Conservation (phyloP, 2,329 filamentous ascomycete species). For the Cordyceps pruinosa region DNA sequence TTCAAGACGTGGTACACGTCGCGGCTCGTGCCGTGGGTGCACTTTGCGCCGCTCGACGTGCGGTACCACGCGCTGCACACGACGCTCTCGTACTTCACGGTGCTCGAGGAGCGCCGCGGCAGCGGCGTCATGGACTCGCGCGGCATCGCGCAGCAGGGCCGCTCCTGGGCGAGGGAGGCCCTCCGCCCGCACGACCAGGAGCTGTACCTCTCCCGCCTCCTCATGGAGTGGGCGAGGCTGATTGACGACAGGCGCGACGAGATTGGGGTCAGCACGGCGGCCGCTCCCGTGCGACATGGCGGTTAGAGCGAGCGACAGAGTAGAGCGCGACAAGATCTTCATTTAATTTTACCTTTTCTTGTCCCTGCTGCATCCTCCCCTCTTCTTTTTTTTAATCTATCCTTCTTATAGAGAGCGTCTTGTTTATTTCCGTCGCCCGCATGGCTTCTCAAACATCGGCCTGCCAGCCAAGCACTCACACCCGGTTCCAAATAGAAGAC, state of each 20-base stretch:
- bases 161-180: constrained; percentile 56
- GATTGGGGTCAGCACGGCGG: constrained; percentile 25
- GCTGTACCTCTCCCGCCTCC: constrained; percentile 68
- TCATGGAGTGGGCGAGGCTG: constrained; percentile 70
- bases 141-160: constrained; percentile 60
- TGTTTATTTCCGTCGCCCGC: too few species aligned
- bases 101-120: constrained; percentile 36
- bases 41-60: constrained; percentile 72
- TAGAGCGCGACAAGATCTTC: too few species aligned
- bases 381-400: too few species aligned
- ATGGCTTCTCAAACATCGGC: too few species aligned
- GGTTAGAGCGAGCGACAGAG: not conserved
- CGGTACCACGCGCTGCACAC: constrained; percentile 68
- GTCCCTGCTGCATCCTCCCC: too few species aligned
- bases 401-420: too few species aligned
- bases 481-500: too few species aligned
- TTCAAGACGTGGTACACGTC: constrained; percentile 77
- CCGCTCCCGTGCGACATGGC: not conserved
- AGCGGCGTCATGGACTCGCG: constrained; percentile 48
- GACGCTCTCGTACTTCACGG: constrained; percentile 65
- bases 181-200: constrained; percentile 69
- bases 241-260: constrained; percentile 54
- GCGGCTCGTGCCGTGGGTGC: constrained; percentile 66
- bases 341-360: too few species aligned
- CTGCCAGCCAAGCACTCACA: too few species aligned